These are phyloP conservation scores for Tricholomella constricta DNA, from an alignment of 768 basidiomycete species.

Conservation along the genomic window DNA sequence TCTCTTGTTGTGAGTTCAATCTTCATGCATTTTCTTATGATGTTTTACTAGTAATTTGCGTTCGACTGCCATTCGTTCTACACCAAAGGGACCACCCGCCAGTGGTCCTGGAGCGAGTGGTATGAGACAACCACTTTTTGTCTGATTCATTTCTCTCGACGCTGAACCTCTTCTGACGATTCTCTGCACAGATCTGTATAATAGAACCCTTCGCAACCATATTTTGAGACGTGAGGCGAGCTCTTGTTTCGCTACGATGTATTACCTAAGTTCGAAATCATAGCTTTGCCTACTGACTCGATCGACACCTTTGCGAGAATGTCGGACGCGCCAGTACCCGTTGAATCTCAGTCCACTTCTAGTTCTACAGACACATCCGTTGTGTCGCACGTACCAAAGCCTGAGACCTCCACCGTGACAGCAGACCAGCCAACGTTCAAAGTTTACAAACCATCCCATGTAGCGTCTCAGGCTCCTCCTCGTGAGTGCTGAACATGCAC, in stretches of 20 bases:
- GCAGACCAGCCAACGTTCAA: conserved; percentile 36
- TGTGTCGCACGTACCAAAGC: neutral
- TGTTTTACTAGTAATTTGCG: conserved; percentile 85
- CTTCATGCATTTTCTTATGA: conserved; percentile 31
- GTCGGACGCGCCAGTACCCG: conserved; percentile 13
- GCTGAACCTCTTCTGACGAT: conserved; percentile 20
- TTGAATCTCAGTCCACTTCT: conserved; percentile 11
- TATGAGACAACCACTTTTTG: conserved; percentile 66
- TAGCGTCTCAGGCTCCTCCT: conserved; percentile 25
- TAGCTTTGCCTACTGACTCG: conserved; percentile 4
- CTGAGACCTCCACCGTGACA: neutral
- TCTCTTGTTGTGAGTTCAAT: conserved; percentile 24
- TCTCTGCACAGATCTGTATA: conserved; percentile 11
- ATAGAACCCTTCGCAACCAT: conserved; percentile 4
- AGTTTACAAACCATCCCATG: conserved; percentile 47
- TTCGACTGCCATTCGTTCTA: conserved; percentile 66
- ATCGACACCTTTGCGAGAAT: conserved; percentile 6
- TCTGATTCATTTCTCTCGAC: conserved; percentile 42
- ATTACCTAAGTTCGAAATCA: conserved; percentile 22
- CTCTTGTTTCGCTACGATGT: conserved; percentile 17
- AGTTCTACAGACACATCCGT: neutral
- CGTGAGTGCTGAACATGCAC: conserved; percentile 29
- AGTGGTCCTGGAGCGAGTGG: conserved; percentile 65
- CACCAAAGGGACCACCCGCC: conserved; percentile 78
- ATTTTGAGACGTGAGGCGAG: conserved; percentile 33